Conservation (phyloP, 139 green algal genomes). For the Chlorella sp. region DNA sequence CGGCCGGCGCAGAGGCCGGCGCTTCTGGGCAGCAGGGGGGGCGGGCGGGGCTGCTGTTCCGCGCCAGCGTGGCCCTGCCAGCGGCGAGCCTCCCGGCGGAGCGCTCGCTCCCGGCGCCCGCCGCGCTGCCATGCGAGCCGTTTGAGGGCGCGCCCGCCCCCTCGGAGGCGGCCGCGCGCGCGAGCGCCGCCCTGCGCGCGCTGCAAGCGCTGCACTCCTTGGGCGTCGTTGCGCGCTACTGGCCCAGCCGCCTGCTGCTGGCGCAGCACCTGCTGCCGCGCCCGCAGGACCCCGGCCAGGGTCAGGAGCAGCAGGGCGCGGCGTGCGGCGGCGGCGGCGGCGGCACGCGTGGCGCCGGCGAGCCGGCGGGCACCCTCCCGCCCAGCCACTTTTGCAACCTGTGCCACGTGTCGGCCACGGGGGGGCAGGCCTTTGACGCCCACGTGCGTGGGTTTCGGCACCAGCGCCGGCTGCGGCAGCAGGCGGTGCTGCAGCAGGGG, state of each 20-base stretch:
- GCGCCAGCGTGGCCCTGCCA: conserved; percentile 12
- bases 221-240: conserved; percentile 31
- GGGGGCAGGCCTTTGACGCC: conserved; percentile 19
- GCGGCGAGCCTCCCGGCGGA: conserved; percentile 15
- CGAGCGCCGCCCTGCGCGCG: conserved; percentile 21
- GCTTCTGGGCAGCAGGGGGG: too few relatives aligned
- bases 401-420: conserved; percentile 26
- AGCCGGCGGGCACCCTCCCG: background rate
- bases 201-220: conserved; percentile 15
- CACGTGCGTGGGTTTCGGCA: conserved; percentile 26
- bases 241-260: conserved; percentile 36
- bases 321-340: background rate
- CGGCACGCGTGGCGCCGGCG: background rate
- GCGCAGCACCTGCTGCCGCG: conserved; percentile 23
- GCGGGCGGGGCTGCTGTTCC: conserved; percentile 1
- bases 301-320: too few relatives aligned
- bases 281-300: background rate
- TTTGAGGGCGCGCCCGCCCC: conserved; percentile 11
- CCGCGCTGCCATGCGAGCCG: conserved; percentile 11
- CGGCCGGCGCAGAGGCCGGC: too few relatives aligned
- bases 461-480: conserved; percentile 27
- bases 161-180: conserved; percentile 14
- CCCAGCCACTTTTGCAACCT: conserved; percentile 13
- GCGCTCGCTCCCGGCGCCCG: conserved; percentile 1
- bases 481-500: conserved; percentile 28